Conservation (phyloP, 2,329 filamentous ascomycete species). For the Alternaria sp. region DNA sequence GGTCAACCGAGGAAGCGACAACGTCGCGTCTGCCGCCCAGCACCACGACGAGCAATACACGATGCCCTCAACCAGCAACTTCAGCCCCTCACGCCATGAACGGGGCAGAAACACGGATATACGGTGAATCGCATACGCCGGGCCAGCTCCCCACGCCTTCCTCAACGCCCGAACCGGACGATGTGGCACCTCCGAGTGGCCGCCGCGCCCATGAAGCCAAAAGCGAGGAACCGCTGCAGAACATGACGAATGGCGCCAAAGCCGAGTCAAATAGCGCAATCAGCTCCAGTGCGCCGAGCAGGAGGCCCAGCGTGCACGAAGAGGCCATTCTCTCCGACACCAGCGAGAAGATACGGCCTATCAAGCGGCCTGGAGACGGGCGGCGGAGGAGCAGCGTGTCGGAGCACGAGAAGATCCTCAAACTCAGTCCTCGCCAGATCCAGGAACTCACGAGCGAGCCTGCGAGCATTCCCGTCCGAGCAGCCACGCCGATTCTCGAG, state of each 20-base stretch:
- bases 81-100: constrained; percentile 36
- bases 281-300: constrained; percentile 24
- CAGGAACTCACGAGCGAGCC: constrained; percentile 62
- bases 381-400: constrained; percentile 45
- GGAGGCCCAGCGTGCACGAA: constrained; percentile 32
- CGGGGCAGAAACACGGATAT: constrained; percentile 29
- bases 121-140: constrained; percentile 21
- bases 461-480: constrained; percentile 59
- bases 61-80: constrained; percentile 21
- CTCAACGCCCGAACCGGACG: constrained; percentile 33
- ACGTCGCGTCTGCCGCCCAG: constrained; percentile 7
- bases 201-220: constrained; percentile 14
- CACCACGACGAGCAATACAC: neutral
- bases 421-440: constrained; percentile 61
- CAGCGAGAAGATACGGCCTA: constrained; percentile 39
- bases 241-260: constrained; percentile 13
- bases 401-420: constrained; percentile 53
- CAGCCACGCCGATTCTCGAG: constrained; percentile 48
- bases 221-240: constrained; percentile 11
- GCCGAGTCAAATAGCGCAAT: constrained; percentile 15
- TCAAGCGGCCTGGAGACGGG: constrained; percentile 45
- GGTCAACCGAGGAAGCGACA: constrained; percentile 8
- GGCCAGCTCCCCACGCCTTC: constrained; percentile 40
- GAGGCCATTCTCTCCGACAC: constrained; percentile 43
- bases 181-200: constrained; percentile 23